Evolutionary conservation across 192 early-diverging fungal species (phyloP).

Genomic region (Lobulomyces angularis): DNA sequence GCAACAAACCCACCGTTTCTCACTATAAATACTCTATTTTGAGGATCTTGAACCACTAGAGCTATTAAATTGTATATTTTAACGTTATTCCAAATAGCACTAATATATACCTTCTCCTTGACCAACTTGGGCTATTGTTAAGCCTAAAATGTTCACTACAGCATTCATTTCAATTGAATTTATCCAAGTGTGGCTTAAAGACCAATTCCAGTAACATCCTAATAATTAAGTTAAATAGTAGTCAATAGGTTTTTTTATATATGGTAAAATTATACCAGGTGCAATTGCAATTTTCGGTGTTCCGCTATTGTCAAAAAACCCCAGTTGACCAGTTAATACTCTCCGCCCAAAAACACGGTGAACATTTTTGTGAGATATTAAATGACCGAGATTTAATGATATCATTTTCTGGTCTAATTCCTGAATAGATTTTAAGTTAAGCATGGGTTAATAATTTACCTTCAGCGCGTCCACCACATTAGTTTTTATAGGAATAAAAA

Average conservation of each 20-base stretch:
- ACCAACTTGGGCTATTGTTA: slow-evolving; percentile 30
- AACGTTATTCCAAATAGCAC: slow-evolving; percentile 27
- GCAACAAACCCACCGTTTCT: slow-evolving; percentile 33
- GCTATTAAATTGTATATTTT: neutral
- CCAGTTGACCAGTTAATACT: slow-evolving; percentile 25
- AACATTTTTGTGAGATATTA: too few relatives aligned
- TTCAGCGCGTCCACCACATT: slow-evolving; percentile 17
- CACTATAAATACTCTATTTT: slow-evolving; percentile 22
- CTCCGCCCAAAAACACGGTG: too few relatives aligned
- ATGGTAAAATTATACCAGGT: slow-evolving; percentile 30
- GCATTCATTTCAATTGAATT: slow-evolving; percentile 16
- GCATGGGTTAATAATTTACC: slow-evolving; percentile 21
- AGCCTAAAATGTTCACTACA: slow-evolving; percentile 20
- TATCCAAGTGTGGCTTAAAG: slow-evolving; percentile 14
- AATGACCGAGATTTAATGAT: too few relatives aligned
- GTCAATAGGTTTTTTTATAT: neutral
- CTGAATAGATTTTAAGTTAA: slow-evolving; percentile 15
- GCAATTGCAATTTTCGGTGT: slow-evolving; percentile 20
- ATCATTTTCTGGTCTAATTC: slow-evolving; percentile 12
- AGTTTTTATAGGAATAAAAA: slow-evolving; percentile 17
- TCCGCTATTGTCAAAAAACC: slow-evolving; percentile 20
- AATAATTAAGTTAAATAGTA: slow-evolving; percentile 1
- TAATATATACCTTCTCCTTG: slow-evolving; percentile 29
- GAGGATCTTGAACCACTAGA: neutral
- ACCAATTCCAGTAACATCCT: neutral